phyloP scores from a whole-genome alignment of 352 stramenopile species.

The Phytophthora rubi region DNA sequence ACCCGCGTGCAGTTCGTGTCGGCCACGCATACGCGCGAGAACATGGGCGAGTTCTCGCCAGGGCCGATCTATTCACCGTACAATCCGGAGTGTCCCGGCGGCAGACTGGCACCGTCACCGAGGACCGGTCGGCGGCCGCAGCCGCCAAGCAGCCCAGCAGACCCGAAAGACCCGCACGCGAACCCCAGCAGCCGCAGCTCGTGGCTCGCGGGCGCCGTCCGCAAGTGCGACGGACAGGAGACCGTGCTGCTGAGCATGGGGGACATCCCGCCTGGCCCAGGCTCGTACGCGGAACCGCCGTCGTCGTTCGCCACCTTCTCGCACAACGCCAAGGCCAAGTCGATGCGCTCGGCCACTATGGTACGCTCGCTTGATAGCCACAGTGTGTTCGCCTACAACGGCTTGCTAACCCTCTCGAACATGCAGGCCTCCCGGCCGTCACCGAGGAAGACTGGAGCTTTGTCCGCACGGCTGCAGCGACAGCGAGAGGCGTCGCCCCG shows the following conservation, averaged over 20 bases:
- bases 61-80: conserved; percentile 82
- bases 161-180: conserved; percentile 69
- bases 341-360: conserved; percentile 21
- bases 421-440: conserved; percentile 32
- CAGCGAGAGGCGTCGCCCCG: conserved; percentile 6
- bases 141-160: conserved; percentile 48
- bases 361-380: conserved; percentile 18
- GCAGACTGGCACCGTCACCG: conserved; percentile 65
- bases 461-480: conserved; percentile 15
- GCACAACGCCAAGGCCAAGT: conserved; percentile 69
- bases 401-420: conserved; percentile 20
- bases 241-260: conserved; percentile 77
- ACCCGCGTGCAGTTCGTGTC: conserved; percentile 82
- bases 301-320: conserved; percentile 80
- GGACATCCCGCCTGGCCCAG: conserved; percentile 69
- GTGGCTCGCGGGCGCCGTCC: conserved; percentile 82
- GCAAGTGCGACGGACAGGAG: conserved; percentile 74
- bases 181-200: conserved; percentile 82
- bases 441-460: conserved; percentile 23
- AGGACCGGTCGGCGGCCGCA: conserved; percentile 38
- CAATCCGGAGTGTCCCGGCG: conserved; percentile 73
- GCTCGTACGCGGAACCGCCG: conserved; percentile 69
- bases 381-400: conserved; percentile 1
- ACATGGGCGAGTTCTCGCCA: conserved; percentile 88
- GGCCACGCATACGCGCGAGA: conserved; percentile 76